phyloP scores from a whole-genome alignment of 2,329 filamentous ascomycete genomes.

The Fusarium euwallaceae region DNA sequence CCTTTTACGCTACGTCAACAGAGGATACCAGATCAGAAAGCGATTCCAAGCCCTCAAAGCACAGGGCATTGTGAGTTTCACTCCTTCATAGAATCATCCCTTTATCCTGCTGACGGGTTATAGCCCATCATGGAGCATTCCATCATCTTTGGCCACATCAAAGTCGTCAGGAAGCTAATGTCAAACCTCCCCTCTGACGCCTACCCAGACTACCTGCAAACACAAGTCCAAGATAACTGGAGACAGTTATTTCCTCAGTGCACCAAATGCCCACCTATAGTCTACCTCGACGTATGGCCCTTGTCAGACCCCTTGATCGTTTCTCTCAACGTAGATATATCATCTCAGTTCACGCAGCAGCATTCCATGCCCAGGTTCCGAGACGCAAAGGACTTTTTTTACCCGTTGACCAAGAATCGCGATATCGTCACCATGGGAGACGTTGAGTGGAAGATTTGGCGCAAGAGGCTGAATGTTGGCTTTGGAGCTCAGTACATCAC shows the following conservation, averaged over 20 bases:
- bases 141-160: constrained; percentile 35
- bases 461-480: constrained; percentile 51
- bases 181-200: constrained; percentile 30
- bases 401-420: constrained; percentile 48
- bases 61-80: neutral
- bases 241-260: constrained; percentile 34
- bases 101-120: neutral
- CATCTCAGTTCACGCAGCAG: constrained; percentile 40
- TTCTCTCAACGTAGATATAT: constrained; percentile 36
- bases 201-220: constrained; percentile 30
- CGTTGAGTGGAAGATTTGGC: constrained; percentile 47
- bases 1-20: neutral
- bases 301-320: constrained; percentile 35
- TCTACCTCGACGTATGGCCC: constrained; percentile 50
- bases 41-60: neutral
- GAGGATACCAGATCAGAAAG: neutral
- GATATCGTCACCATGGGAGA: constrained; percentile 53
- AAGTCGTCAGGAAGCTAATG: constrained; percentile 24
- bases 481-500: constrained; percentile 55
- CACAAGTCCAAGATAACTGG: constrained; percentile 33
- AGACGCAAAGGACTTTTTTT: constrained; percentile 45
- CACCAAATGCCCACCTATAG: constrained; percentile 41
- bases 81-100: neutral
- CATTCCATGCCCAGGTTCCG: constrained; percentile 41
- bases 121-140: constrained; percentile 39